Evolutionary conservation across 345 rosid genomes (phyloP).

Genomic region (Moringa oleifera): DNA sequence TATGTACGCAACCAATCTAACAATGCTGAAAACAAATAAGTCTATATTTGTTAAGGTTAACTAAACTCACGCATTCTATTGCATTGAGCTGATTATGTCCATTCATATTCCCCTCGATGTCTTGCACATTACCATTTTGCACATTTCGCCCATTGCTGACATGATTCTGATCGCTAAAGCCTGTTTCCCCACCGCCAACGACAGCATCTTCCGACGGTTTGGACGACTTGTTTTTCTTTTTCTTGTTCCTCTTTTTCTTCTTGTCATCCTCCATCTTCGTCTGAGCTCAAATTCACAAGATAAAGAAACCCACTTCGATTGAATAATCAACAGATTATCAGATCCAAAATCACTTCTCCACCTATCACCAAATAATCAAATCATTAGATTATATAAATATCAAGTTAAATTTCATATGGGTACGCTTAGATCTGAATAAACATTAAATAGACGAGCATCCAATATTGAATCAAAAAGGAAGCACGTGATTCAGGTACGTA

Average conservation of each 20-base stretch:
- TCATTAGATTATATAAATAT: no score
- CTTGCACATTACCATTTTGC: constrained; percentile 19
- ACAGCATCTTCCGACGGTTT: constrained; percentile 28
- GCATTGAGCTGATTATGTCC: constrained; percentile 26
- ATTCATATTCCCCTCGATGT: constrained; percentile 13
- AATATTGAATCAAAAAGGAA: no score
- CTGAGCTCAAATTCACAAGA: neutral
- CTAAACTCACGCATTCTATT: constrained; percentile 29
- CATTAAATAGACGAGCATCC: no score
- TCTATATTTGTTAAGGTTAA: neutral
- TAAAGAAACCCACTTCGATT: neutral
- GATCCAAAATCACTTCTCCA: neutral
- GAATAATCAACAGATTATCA: neutral
- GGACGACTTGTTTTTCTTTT: constrained; percentile 51
- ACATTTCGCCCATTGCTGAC: constrained; percentile 22
- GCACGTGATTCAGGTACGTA: no score
- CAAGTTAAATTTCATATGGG: no score
- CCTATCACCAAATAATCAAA: neutral
- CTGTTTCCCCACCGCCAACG: constrained; percentile 11
- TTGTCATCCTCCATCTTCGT: constrained; percentile 52
- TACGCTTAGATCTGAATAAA: no score
- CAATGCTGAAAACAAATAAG: neutral
- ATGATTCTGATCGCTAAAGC: constrained; percentile 21
- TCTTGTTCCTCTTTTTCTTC: constrained; percentile 63
- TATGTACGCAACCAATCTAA: neutral